Evolutionary conservation across 1,139 yeast species (phyloP).

Genomic region (Arxiozyma bovina): DNA sequence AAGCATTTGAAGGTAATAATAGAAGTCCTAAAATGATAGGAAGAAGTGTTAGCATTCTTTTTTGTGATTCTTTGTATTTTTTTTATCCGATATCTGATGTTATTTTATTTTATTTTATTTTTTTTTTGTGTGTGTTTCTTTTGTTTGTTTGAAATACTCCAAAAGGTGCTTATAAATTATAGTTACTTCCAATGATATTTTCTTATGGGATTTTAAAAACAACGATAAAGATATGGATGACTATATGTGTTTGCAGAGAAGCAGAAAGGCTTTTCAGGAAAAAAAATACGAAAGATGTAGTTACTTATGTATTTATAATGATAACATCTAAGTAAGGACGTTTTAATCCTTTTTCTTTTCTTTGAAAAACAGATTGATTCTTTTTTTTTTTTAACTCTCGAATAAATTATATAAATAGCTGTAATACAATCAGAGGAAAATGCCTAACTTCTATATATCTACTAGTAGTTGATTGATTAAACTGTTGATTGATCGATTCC

Average conservation of each 20-base stretch:
- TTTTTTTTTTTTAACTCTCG: not conserved
- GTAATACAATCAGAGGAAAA: not conserved
- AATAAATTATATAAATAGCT: too few relatives aligned
- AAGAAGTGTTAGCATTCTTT: not conserved
- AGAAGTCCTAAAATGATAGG: not conserved
- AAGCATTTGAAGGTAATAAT: constrained; percentile 36
- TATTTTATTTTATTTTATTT: not conserved
- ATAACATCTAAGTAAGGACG: not conserved
- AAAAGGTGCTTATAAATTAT: not conserved
- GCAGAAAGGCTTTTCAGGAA: not conserved
- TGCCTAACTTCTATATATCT: not conserved
- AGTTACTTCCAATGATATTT: not conserved
- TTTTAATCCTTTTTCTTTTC: too few relatives aligned
- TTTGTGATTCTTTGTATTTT: not conserved
- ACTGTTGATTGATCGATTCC: not conserved
- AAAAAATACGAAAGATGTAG: too few relatives aligned
- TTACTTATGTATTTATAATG: not conserved
- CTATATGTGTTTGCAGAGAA: not conserved
- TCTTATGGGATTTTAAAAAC: not conserved
- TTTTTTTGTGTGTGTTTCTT: not conserved
- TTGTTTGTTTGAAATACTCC: not conserved
- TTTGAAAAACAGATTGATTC: too few relatives aligned
- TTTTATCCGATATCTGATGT: too few relatives aligned
- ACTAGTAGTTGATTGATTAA: not conserved
- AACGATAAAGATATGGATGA: not conserved